Base-by-base conservation (phyloP, 2,329 filamentous ascomycete species). In the Calonectria honghensis region DNA sequence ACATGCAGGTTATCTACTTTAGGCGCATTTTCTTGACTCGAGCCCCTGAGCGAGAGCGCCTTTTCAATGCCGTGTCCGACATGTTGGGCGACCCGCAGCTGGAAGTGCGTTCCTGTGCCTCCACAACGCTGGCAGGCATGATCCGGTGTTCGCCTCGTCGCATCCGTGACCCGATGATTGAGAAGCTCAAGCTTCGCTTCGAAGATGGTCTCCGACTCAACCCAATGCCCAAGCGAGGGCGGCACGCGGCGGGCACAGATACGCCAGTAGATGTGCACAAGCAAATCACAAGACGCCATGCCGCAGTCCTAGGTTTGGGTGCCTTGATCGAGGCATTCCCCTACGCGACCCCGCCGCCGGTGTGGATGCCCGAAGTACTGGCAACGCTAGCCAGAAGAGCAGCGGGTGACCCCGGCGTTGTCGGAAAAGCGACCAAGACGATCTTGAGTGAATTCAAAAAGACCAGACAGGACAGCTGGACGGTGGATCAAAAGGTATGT, bases 1-100 rank as follows among this genome's bases (percentile, higher is more conserved):
- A 98, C 86, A 98, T 99, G 89, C 97, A 99, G 82, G 96, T 98
- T 77, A 94, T 99, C 80, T 99, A 98, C 88, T 99, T 98, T 91
- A 94, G 97, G 66, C 94, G 96, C 32, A 91, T 99, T 48, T 99
- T 99, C 89, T 88, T 98, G 35, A 94, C 97, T 78, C 91, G 92
- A 39, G 88, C 91, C 9, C 86, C 90, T 10, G 94, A 98, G 83
- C 94, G 97, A 69, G 91, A 95, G 79, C 90, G 92, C 41, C 91
- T 99, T 20, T 98, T 98, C 83, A 93, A 94, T 57, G 97, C 96
- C 70, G 96, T 99, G n/a, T 95, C 96, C 51, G 94, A 94, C 79
- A 99, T 99, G 97, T 90, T 99, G 9, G 92, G 94, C 75, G 97
- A 99, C 81, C 84, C 92, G 3, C 97, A 99, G 85, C 94, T 98